These are phyloP conservation scores for Andrographis paniculata DNA, from an alignment of 305 asterid species.

Conservation along the genomic window DNA sequence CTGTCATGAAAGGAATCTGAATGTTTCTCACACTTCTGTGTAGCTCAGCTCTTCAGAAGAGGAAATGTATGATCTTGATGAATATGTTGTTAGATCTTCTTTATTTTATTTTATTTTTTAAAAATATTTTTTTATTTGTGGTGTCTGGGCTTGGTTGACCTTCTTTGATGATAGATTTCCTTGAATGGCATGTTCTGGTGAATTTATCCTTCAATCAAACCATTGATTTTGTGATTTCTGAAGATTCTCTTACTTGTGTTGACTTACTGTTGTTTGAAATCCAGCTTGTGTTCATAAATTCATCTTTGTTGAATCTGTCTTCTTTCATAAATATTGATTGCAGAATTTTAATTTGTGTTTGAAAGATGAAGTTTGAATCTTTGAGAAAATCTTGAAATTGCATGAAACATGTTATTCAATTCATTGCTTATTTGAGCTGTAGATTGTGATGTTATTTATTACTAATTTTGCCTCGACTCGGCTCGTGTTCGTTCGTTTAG, in stretches of 20 bases:
- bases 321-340: no score
- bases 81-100: neutral
- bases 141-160: slow-evolving; percentile 13
- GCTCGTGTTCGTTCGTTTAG: no score
- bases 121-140: neutral
- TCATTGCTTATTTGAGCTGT: no score
- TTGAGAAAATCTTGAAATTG: no score
- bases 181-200: neutral
- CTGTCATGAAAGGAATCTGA: slow-evolving; percentile 3
- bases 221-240: neutral
- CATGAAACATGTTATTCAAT: no score
- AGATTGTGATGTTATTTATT: no score
- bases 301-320: no score
- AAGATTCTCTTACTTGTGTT: neutral
- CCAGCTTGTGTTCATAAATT: no score
- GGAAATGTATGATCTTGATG: neutral
- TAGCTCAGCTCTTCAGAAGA: slow-evolving; percentile 17
- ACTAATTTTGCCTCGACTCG: no score
- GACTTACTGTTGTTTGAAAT: neutral
- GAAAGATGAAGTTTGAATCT: no score
- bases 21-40: slow-evolving; percentile 15
- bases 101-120: neutral
- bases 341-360: no score
- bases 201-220: neutral
- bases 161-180: slow-evolving; percentile 2